Evolutionary conservation across 805 yeast species (phyloP).

Genomic region (Wickerhamiella vanderwaltii): DNA sequence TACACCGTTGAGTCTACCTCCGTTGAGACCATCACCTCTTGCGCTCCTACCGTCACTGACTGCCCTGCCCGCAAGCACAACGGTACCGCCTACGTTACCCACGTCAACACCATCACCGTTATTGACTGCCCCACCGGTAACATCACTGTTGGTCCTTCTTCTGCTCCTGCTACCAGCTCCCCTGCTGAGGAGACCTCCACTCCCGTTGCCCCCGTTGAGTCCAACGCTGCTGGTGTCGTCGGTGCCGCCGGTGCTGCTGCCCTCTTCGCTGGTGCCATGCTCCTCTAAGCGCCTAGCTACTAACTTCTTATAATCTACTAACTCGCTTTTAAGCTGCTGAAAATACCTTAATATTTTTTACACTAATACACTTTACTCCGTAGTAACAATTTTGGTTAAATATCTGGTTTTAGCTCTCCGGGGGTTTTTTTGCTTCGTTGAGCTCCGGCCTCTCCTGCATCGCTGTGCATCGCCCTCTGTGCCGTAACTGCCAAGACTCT

Average conservation of each 20-base stretch:
- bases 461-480: too few relatives aligned
- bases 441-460: too few relatives aligned
- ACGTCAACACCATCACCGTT: slow-evolving; percentile 20
- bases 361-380: too few relatives aligned
- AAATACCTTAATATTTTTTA: slow-evolving; percentile 1
- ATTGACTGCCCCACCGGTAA: slow-evolving; percentile 14
- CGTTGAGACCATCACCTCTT: slow-evolving; percentile 38
- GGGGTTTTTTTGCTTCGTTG: not conserved
- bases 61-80: slow-evolving; percentile 32
- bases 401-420: not conserved
- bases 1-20: slow-evolving; percentile 7
- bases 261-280: slow-evolving; percentile 15
- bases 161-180: slow-evolving; percentile 9
- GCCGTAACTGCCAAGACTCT: too few relatives aligned
- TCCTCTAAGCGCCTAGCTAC: slow-evolving; percentile 12
- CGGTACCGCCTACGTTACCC: slow-evolving; percentile 18
- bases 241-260: slow-evolving; percentile 18
- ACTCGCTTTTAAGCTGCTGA: not conserved
- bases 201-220: slow-evolving; percentile 9
- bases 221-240: slow-evolving; percentile 16
- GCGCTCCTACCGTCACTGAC: slow-evolving; percentile 36
- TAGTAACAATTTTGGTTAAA: too few relatives aligned
- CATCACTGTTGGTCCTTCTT: slow-evolving; percentile 14
- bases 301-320: not conserved
- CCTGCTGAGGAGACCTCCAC: slow-evolving; percentile 14